phyloP scores from a whole-genome alignment of 352 stramenopile species.

The Pythium angustatum region DNA sequence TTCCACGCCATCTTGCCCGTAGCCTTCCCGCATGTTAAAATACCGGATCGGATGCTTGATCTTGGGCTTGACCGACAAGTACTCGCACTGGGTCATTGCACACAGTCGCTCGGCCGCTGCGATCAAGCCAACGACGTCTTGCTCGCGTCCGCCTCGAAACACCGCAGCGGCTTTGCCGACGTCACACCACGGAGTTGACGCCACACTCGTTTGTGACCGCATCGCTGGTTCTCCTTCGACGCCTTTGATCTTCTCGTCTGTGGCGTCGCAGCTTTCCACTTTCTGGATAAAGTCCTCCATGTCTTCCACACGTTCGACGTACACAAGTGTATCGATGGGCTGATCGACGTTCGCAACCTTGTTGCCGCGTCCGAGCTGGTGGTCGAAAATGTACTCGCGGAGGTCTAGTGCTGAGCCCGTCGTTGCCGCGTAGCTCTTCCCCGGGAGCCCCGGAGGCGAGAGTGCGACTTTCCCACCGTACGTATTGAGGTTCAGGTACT shows the following conservation, averaged over 20 bases:
- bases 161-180: conserved; percentile 50
- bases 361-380: conserved; percentile 59
- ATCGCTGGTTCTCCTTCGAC: too few species aligned
- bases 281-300: conserved; percentile 46
- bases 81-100: conserved; percentile 46
- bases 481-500: conserved; percentile 67
- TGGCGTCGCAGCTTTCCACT: conserved; percentile 24
- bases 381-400: conserved; percentile 61
- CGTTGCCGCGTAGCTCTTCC: conserved; percentile 46
- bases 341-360: conserved; percentile 50
- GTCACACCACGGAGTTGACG: conserved; percentile 37
- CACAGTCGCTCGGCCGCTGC: conserved; percentile 45
- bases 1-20: conserved; percentile 32
- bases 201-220: too few species aligned
- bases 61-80: conserved; percentile 52
- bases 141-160: conserved; percentile 51
- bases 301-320: conserved; percentile 47
- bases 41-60: conserved; percentile 52
- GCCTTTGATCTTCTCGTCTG: too few species aligned
- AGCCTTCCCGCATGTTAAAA: conserved; percentile 69
- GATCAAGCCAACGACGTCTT: conserved; percentile 46
- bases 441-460: conserved; percentile 27
- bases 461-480: conserved; percentile 55
- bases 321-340: conserved; percentile 54
- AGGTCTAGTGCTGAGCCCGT: conserved; percentile 47